Evolutionary conservation across 148 eudicot genomes (phyloP).

Genomic region (Camellia granthamiana): DNA sequence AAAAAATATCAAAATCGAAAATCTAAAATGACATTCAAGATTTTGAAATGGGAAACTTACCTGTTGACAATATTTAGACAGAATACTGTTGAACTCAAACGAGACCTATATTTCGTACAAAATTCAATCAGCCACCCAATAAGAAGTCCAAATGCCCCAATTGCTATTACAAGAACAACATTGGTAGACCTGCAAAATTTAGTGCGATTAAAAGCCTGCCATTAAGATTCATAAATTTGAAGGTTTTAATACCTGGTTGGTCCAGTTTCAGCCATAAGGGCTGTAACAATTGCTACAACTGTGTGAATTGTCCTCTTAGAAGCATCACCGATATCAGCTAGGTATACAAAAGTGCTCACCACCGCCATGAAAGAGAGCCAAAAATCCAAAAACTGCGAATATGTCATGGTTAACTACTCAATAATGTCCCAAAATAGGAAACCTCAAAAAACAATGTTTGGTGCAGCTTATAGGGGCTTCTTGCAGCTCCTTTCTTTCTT

Average conservation of each 20-base stretch:
- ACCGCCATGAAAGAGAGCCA: slow-evolving; percentile 99
- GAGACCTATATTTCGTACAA: slow-evolving; percentile 43
- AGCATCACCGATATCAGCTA: slow-evolving; percentile 68
- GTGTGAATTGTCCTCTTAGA: slow-evolving; percentile 85
- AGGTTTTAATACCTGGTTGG: slow-evolving; percentile 64
- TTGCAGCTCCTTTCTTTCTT: too few species aligned
- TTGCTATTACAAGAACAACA: slow-evolving; percentile 56
- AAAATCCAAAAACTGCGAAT: slow-evolving; percentile 81
- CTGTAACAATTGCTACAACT: slow-evolving; percentile 71
- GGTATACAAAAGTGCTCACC: slow-evolving; percentile 85
- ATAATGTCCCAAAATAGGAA: not conserved
- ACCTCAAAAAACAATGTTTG: not conserved
- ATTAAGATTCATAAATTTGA: not conserved
- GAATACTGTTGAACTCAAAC: slow-evolving; percentile 44
- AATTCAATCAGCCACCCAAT: slow-evolving; percentile 82
- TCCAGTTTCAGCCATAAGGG: slow-evolving; percentile 75
- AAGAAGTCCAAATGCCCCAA: slow-evolving; percentile 65
- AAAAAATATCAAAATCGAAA: not conserved
- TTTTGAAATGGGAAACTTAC: slow-evolving; percentile 24
- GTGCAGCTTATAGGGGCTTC: too few species aligned
- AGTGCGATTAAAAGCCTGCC: slow-evolving; percentile 19
- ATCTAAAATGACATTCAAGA: not conserved
- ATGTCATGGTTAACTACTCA: not conserved
- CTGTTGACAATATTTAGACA: slow-evolving; percentile 39
- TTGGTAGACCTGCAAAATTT: slow-evolving; percentile 66